Percentiles rank a stretch among this genome's conserved stretches.
Conservation (phyloP, 148 eudicot genomes). For the Vaccinium myrtillus region DNA sequence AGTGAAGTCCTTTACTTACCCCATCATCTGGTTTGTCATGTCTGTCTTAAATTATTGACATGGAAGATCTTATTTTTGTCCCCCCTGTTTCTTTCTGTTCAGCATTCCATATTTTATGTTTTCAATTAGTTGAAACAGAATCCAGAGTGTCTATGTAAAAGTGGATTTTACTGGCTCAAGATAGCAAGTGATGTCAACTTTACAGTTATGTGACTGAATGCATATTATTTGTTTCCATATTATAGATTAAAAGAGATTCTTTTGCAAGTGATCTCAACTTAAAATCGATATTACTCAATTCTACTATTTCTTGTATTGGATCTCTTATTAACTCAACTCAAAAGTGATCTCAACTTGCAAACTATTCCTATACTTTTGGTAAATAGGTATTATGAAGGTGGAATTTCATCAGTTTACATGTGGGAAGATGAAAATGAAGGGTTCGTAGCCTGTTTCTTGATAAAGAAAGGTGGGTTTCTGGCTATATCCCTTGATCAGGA, state of each 20-base stretch:
- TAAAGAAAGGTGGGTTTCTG: constrained; percentile 72
- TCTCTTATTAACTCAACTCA: neutral
- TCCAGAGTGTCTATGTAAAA: neutral
- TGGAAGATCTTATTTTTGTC: neutral
- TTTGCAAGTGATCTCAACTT: constrained; percentile 3
- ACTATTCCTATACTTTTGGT: constrained; percentile 33
- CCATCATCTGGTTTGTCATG: constrained; percentile 31
- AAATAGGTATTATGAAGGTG: constrained; percentile 99
- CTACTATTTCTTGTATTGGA: neutral
- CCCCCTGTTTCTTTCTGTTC: neutral
- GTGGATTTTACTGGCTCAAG: constrained; percentile 5
- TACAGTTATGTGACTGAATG: neutral
- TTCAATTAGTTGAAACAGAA: constrained; percentile 18
- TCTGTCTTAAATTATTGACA: neutral
- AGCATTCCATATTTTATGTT: constrained; percentile 12
- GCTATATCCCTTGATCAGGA: neutral
- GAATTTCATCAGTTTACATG: constrained; percentile 92
- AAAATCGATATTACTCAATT: neutral
- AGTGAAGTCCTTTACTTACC: constrained; percentile 99
- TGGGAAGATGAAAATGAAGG: constrained; percentile 94
- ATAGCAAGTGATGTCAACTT: constrained; percentile 6
- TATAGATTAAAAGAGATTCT: neutral
- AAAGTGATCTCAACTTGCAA: neutral
- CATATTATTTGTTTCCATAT: neutral
- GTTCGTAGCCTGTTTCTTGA: constrained; percentile 89